A percentile compares a stretch with the other conserved stretches of the same genome.
Evolutionary conservation across 352 stramenopile genomes (phyloP).

Genomic region (Phytopythium helicoides): DNA sequence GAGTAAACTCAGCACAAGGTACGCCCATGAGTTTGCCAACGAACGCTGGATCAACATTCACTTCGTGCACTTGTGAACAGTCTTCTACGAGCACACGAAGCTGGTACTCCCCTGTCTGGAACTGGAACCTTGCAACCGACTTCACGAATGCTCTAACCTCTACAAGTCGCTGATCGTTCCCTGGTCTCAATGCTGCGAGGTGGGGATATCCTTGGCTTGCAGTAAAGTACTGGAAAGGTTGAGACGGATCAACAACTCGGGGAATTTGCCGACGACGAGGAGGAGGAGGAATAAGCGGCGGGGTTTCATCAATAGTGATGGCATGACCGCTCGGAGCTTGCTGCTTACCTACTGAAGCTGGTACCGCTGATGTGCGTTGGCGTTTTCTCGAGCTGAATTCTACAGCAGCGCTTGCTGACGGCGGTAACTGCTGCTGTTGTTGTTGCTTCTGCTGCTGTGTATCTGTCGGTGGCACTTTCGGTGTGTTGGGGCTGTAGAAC

Average conservation of each 20-base stretch:
- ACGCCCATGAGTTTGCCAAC: conserved; percentile 77
- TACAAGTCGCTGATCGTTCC: conserved; percentile 15
- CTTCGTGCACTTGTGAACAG: conserved; percentile 54
- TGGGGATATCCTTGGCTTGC: conserved; percentile 10
- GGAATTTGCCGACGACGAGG: neutral
- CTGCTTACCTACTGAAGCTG: no score
- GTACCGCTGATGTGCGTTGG: no score
- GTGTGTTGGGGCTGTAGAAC: conserved; percentile 79
- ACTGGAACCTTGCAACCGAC: conserved; percentile 82
- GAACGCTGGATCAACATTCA: conserved; percentile 49
- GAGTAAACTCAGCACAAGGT: conserved; percentile 57
- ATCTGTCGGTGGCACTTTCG: conserved; percentile 10
- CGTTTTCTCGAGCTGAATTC: no score
- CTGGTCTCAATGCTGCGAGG: conserved; percentile 12
- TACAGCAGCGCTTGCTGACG: conserved; percentile 14
- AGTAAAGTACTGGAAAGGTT: conserved; percentile 58
- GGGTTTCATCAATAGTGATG: no score
- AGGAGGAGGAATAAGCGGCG: no score
- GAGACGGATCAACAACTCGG: conserved; percentile 10
- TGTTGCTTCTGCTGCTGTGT: neutral
- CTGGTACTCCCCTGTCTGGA: conserved; percentile 63
- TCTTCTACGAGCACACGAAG: conserved; percentile 78
- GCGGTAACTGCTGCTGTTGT: conserved; percentile 26
- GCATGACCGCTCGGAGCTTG: no score
- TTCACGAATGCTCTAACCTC: conserved; percentile 74